Base-by-base conservation (phyloP, 2,329 filamentous ascomycete genomes). In the Diaporthe velutina region DNA sequence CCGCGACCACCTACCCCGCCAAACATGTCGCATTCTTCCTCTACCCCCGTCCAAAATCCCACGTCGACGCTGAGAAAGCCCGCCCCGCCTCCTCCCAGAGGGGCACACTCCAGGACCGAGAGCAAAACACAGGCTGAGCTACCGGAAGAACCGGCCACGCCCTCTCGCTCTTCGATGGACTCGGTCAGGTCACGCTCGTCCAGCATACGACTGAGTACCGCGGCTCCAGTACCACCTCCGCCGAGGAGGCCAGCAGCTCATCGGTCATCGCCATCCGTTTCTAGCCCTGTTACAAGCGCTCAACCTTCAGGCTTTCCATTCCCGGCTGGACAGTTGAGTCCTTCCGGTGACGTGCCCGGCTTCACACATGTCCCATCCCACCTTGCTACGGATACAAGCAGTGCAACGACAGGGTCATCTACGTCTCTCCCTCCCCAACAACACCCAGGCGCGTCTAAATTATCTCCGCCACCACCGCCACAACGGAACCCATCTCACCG, bases 221-320 rank as follows among this genome's bases (percentile, higher is more conserved):
- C 83, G 71, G 85, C 84, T 0, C 89, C 89, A 0, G 86, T 87
- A 12, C 89, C 90, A 22, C 90, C 90, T 25, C 90, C 90, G 1
- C 88, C 90, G 12, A 85, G 90, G 58, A 85, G 90, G 40, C 86
- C 86, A 83, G 42, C 84, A 85, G 61, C n/a, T 2, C 74, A 76
- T 57, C 60, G 74, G 3, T 50, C 58, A 19, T 72, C 67, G 19
- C 74, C 74, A 2, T 74, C 72, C 25, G 30, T 76, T 33, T 70
- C 73, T 12, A 74, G 68, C 48, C 50, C 60, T 42, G n/a, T 50
- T 22, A 15, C 66, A 10, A 54, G 3, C 10, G 42, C 30, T 28
- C 55, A 52, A 17, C 48, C 60, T 6, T 58, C 72, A 12, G 61
- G 72, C 22, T 76, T 71, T n/a, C 52, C 74, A 4, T 76, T 80